Conservation (phyloP, 805 yeast genomes). For the Candida khao-thaluensis region DNA sequence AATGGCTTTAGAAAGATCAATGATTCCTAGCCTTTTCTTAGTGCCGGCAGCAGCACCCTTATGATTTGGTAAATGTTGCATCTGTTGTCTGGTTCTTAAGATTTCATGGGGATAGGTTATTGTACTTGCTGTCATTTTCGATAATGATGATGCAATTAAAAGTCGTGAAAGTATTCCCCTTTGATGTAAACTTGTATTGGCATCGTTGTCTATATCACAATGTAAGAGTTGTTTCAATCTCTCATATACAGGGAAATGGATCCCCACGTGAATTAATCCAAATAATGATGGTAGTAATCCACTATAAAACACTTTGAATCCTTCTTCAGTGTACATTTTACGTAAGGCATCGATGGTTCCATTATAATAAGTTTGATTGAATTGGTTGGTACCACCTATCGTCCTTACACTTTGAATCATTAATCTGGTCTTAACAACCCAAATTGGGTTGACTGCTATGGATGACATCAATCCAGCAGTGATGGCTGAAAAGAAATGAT, state of each 20-base stretch:
- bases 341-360: constrained; percentile 83
- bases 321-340: constrained; percentile 78
- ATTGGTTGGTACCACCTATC: constrained; percentile 27
- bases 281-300: constrained; percentile 89
- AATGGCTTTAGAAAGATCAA: constrained; percentile 29
- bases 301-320: constrained; percentile 75
- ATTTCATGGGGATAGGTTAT: constrained; percentile 96
- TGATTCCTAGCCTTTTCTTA: constrained; percentile 2
- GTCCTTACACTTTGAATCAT: constrained; percentile 75
- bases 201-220: constrained; percentile 17
- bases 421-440: constrained; percentile 95
- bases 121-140: constrained; percentile 86
- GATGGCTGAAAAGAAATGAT: constrained; percentile 63
- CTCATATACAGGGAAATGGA: constrained; percentile 94
- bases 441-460: constrained; percentile 84
- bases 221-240: constrained; percentile 58
- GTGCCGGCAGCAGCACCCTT: constrained; percentile 11
- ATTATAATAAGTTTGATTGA: constrained; percentile 46
- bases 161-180: constrained; percentile 28
- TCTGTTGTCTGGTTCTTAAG: constrained; percentile 86
- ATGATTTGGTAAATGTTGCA: constrained; percentile 36
- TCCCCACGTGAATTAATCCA: constrained; percentile 91
- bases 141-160: constrained; percentile 64
- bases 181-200: constrained; percentile 4
- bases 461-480: constrained; percentile 89